phyloP scores from a whole-genome alignment of 305 asterid species.

The Rubia tinctorum region DNA sequence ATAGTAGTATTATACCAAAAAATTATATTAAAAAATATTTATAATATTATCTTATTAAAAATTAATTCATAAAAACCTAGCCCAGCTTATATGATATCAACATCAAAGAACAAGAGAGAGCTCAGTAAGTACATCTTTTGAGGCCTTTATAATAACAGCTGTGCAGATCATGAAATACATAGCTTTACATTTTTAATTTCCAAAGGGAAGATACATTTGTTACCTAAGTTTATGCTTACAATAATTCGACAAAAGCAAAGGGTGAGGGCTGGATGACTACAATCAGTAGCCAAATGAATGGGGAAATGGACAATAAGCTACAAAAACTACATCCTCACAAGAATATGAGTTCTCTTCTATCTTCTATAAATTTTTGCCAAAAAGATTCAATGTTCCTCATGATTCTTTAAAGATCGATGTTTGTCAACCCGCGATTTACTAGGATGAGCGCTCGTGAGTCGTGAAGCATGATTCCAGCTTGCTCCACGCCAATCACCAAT shows the following conservation, averaged over 20 bases:
- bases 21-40: no score
- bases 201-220: slow-evolving; percentile 10
- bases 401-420: slow-evolving; percentile 5
- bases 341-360: slow-evolving; percentile 18
- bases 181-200: slow-evolving; percentile 13
- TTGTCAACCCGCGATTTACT: neutral
- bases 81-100: no score
- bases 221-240: slow-evolving; percentile 21
- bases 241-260: slow-evolving; percentile 5
- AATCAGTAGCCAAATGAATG: slow-evolving; percentile 5
- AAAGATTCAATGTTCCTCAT: neutral
- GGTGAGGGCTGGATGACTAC: neutral
- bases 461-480: neutral
- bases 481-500: neutral
- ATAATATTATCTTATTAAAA: no score
- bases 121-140: neutral
- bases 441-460: neutral
- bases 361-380: slow-evolving; percentile 7
- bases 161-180: slow-evolving; percentile 13
- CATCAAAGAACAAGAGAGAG: neutral
- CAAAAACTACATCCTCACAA: slow-evolving; percentile 17
- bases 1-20: no score
- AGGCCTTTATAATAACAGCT: slow-evolving; percentile 13
- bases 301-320: slow-evolving; percentile 4
- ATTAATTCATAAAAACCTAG: no score